phyloP scores from a whole-genome alignment of 805 yeast genomes.

The Saccharomycopsis fodiens region DNA sequence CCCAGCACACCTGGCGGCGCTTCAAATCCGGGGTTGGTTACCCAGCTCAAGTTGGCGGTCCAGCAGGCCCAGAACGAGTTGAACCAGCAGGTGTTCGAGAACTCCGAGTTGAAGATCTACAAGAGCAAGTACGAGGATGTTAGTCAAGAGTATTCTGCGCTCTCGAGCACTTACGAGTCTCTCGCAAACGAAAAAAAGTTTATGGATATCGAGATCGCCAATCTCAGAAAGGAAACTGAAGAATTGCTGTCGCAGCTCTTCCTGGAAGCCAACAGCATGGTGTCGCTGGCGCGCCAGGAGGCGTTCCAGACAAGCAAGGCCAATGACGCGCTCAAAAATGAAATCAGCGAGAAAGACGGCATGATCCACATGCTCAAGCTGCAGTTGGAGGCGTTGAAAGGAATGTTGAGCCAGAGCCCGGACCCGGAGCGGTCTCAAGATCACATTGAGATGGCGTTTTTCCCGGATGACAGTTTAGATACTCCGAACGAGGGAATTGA shows the following conservation, averaged over 20 bases:
- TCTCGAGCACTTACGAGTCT: conserved; percentile 12
- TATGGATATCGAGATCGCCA: conserved; percentile 37
- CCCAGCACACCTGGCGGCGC: background rate
- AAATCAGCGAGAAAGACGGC: conserved; percentile 61
- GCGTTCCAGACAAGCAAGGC: conserved; percentile 51
- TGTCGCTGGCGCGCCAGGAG: conserved; percentile 66
- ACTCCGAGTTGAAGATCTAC: conserved; percentile 18
- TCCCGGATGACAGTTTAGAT: conserved; percentile 4
- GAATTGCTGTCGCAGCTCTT: conserved; percentile 71
- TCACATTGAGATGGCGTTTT: conserved; percentile 8
- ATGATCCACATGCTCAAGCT: conserved; percentile 56
- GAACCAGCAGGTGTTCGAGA: conserved; percentile 16
- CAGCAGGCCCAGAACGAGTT: conserved; percentile 19
- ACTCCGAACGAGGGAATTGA: background rate
- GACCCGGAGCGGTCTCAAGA: background rate
- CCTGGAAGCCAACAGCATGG: conserved; percentile 81
- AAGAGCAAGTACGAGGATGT: conserved; percentile 18
- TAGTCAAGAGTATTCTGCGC: conserved; percentile 9
- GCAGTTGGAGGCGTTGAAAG: conserved; percentile 62
- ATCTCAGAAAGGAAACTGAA: conserved; percentile 67
- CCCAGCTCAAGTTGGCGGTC: conserved; percentile 13
- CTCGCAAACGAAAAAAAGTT: conserved; percentile 19
- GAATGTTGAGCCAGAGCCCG: conserved; percentile 46
- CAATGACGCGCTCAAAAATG: conserved; percentile 44
- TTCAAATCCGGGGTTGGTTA: conserved; percentile 5